phyloP scores from a whole-genome alignment of 495 filamentous ascomycete genomes.

The Penicillium canescens region DNA sequence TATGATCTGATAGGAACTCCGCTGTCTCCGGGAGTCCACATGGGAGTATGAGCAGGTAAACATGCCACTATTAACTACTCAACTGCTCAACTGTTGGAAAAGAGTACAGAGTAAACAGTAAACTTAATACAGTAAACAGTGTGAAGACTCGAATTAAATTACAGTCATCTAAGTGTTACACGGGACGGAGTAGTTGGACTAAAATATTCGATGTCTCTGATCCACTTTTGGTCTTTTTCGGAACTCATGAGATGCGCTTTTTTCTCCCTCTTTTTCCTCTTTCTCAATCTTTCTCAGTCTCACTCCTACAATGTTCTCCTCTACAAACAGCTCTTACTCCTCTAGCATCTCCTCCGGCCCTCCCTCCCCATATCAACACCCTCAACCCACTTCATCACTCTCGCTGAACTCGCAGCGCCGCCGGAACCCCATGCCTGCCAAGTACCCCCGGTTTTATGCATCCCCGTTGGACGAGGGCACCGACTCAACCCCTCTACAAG shows the following conservation, averaged over 20 bases:
- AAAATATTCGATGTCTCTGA: constrained; percentile 25
- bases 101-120: not conserved
- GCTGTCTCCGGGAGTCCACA: no score
- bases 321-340: constrained; percentile 27
- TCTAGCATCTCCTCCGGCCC: constrained; percentile 33
- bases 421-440: constrained; percentile 22
- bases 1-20: constrained; percentile 3
- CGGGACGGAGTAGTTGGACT: constrained; percentile 25
- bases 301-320: constrained; percentile 29
- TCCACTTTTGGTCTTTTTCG: constrained; percentile 30
- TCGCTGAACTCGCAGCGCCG: constrained; percentile 24
- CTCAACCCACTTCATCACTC: constrained; percentile 27
- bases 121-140: no score
- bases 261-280: constrained; percentile 13
- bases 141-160: constrained; percentile 13
- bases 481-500: constrained; percentile 35
- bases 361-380: constrained; percentile 30
- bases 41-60: no score
- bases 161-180: constrained; percentile 34
- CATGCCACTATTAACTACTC: no score
- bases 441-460: constrained; percentile 42
- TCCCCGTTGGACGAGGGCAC: constrained; percentile 35
- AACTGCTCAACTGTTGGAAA: no score
- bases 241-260: constrained; percentile 17
- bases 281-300: constrained; percentile 11